Conservation (phyloP, 2,329 filamentous ascomycete species). For the Coniella vitis region DNA sequence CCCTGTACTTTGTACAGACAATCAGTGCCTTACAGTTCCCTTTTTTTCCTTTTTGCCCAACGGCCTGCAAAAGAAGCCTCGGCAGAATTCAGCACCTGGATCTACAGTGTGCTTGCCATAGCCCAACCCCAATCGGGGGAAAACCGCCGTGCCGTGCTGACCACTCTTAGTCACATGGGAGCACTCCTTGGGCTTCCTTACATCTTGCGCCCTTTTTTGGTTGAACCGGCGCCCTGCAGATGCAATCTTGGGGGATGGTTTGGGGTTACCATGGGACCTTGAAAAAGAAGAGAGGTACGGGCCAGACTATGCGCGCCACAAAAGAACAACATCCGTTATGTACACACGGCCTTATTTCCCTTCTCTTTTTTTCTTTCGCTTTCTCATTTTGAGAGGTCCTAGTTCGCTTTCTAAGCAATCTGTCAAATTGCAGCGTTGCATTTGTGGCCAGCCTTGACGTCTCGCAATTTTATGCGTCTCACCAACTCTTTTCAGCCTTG, state of each 20-base stretch:
- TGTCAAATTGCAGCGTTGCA: slow-evolving; percentile 15
- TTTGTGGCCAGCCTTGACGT: slow-evolving; percentile 1
- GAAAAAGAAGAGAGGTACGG: neutral
- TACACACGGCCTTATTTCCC: too few relatives aligned
- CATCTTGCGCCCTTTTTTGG: neutral
- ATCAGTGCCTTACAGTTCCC: too few relatives aligned
- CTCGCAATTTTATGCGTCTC: slow-evolving; percentile 3
- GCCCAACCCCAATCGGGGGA: neutral
- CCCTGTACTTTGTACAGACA: too few relatives aligned
- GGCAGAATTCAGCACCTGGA: neutral
- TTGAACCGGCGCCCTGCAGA: neutral
- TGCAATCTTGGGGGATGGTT: neutral
- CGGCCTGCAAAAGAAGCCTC: neutral
- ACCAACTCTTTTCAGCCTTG: slow-evolving; percentile 13
- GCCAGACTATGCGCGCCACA: neutral
- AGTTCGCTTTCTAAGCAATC: neutral
- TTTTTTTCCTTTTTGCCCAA: neutral
- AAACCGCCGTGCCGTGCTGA: neutral
- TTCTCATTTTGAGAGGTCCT: neutral
- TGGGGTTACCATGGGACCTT: neutral
- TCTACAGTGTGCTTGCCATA: neutral
- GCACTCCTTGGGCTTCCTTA: neutral
- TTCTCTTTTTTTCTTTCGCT: too few relatives aligned
- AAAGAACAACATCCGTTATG: neutral
- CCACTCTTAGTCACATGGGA: slow-evolving; percentile 3